phyloP scores from a whole-genome alignment of 176 grass and related monocot species.

The Carex myosuroides region DNA sequence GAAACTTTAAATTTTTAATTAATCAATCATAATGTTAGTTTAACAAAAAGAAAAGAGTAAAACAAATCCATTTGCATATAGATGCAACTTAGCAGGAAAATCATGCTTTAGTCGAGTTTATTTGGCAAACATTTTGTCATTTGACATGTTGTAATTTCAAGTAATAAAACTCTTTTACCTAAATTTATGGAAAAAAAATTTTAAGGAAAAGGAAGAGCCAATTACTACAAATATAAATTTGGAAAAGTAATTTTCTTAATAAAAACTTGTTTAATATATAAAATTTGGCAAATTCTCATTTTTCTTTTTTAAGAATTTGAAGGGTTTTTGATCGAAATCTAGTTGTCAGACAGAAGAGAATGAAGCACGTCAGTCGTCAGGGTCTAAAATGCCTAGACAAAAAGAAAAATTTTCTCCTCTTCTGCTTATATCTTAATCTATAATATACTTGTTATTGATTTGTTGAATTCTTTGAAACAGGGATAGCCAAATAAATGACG shows the following conservation, averaged over 20 bases:
- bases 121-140: background rate
- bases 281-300: background rate
- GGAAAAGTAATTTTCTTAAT: background rate
- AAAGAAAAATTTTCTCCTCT: background rate
- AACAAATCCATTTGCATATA: background rate
- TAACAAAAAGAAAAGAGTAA: background rate
- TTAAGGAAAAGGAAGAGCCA: background rate
- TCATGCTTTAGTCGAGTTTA: background rate
- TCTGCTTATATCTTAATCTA: background rate
- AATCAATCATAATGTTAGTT: background rate
- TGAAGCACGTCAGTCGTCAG: background rate
- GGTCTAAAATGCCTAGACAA: background rate
- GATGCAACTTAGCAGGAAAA: background rate
- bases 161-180: background rate
- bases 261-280: background rate
- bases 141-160: background rate
- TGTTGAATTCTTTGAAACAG: slow-evolving; percentile 19
- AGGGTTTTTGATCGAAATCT: background rate
- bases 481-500: slow-evolving; percentile 5
- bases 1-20: background rate
- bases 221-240: background rate
- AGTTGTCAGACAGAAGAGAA: background rate
- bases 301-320: background rate
- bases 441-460: background rate
- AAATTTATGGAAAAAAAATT: background rate